Evolutionary conservation across 2,329 filamentous ascomycete species (phyloP), one percentile per base, ranked within the genome.

Genomic region (Penicillium sp.): DNA sequence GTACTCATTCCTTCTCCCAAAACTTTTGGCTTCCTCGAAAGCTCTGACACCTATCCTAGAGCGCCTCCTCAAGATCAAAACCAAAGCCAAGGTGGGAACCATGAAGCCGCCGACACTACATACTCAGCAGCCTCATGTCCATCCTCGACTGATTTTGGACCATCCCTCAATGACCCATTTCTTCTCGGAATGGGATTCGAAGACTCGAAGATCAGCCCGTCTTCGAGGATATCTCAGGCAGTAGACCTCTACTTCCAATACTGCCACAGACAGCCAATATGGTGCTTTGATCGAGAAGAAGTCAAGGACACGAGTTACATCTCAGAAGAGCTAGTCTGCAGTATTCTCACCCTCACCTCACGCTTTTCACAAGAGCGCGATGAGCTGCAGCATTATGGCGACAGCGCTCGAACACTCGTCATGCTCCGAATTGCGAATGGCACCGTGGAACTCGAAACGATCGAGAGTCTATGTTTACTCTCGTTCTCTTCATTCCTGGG

Each of bases 371-470:
- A 64, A 43, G 72, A 75, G 15, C 59, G 59, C 5, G 67, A 69
- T 22, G 67, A 72, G 54, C 42, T 67, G 11, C 62, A 69, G 60
- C 66, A 70, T 72, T 69, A 81, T 76, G 42, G 79, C 70, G 70
- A 78, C 68, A 57, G 67, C 75, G 63, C 76, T 73, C 63, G 67
- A 50, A 73, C 66, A 1, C 35, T 74, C 35, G 67, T 74, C 17
- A 83, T 83, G 81, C 74, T 82, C 5, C 79, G 81, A 20, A 79
- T 84, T 38, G 81, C 82, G 0, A 82, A 82, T 58, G 82, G 82
- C 2, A 78, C 79, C 0, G 82, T 84, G 2, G 78, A 80, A 53
- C 68, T 84, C 2, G 72, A 76, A 15, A 84, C 81, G 0, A 79
- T 84, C 3, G 81, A 84, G 62, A 82, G 81, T 62, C 63, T 84